phyloP scores from a whole-genome alignment of 2,329 filamentous ascomycete genomes.

The Neocatenulostroma microsporum region DNA sequence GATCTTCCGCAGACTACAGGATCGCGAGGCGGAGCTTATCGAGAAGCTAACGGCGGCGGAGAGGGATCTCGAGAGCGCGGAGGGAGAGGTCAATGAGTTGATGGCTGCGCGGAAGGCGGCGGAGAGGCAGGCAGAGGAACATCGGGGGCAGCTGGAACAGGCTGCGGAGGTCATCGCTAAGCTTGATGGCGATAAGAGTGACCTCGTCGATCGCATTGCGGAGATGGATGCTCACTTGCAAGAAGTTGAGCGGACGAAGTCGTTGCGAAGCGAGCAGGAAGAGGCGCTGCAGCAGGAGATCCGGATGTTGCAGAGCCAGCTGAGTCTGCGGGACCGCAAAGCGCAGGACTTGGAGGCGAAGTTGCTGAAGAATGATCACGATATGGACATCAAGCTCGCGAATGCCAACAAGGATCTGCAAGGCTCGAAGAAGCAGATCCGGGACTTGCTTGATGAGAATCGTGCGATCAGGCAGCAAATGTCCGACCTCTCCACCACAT shows the following conservation, averaged over 20 bases:
- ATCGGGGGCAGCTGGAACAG: slow-evolving; percentile 78
- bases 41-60: slow-evolving; percentile 90
- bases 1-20: slow-evolving; percentile 92
- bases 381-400: slow-evolving; percentile 77
- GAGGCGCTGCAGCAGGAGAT: slow-evolving; percentile 72
- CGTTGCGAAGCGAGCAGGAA: slow-evolving; percentile 68
- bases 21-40: slow-evolving; percentile 81
- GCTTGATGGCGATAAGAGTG: slow-evolving; percentile 77
- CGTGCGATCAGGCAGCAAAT: slow-evolving; percentile 76
- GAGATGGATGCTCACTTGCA: slow-evolving; percentile 64
- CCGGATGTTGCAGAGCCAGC: slow-evolving; percentile 83
- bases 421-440: slow-evolving; percentile 62
- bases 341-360: slow-evolving; percentile 78
- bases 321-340: slow-evolving; percentile 83
- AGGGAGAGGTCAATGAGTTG: slow-evolving; percentile 85
- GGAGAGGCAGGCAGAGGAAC: slow-evolving; percentile 74
- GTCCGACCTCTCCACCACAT: slow-evolving; percentile 77
- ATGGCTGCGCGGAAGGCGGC: slow-evolving; percentile 82
- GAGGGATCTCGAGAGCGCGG: slow-evolving; percentile 86
- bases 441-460: slow-evolving; percentile 72
- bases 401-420: slow-evolving; percentile 73
- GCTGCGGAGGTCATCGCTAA: slow-evolving; percentile 78
- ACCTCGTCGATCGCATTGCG: slow-evolving; percentile 58
- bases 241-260: slow-evolving; percentile 62
- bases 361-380: slow-evolving; percentile 76